Evolutionary conservation across 768 basidiomycete genomes (phyloP).

Genomic region (Boletus rex-veris): DNA sequence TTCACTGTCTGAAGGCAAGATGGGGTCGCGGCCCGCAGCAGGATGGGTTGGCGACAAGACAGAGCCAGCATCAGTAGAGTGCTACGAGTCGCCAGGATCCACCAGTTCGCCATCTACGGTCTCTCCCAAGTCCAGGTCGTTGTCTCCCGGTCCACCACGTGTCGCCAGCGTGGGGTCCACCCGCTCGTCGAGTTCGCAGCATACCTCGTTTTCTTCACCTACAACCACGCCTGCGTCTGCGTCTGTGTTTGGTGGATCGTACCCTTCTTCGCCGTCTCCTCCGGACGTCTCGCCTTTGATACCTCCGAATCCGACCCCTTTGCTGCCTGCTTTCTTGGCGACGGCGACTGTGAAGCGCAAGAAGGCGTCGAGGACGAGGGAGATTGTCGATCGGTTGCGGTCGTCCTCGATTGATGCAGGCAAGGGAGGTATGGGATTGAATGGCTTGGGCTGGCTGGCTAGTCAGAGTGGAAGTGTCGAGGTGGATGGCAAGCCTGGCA

Average conservation of each 20-base stretch:
- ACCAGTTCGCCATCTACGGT: neutral
- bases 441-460: slow-evolving; percentile 16
- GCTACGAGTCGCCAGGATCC: neutral
- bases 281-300: neutral
- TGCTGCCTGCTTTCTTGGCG: slow-evolving; percentile 26
- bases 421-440: slow-evolving; percentile 5
- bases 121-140: slow-evolving; percentile 14
- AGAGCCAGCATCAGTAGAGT: neutral
- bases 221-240: slow-evolving; percentile 4
- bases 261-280: slow-evolving; percentile 9
- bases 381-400: slow-evolving; percentile 28
- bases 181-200: slow-evolving; percentile 9
- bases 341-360: slow-evolving; percentile 20
- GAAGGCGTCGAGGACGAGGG: slow-evolving; percentile 27
- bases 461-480: slow-evolving; percentile 5
- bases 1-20: slow-evolving; percentile 13
- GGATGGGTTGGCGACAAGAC: slow-evolving; percentile 7
- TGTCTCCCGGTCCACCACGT: slow-evolving; percentile 12
- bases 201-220: slow-evolving; percentile 7
- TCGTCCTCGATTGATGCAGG: slow-evolving; percentile 25
- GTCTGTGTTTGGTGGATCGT: slow-evolving; percentile 7
- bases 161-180: slow-evolving; percentile 3
- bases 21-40: neutral
- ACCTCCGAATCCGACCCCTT: slow-evolving; percentile 8
- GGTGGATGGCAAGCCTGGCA: neutral